Conservation (phyloP, 495 filamentous ascomycete species). For the Annulohypoxylon stygium region DNA sequence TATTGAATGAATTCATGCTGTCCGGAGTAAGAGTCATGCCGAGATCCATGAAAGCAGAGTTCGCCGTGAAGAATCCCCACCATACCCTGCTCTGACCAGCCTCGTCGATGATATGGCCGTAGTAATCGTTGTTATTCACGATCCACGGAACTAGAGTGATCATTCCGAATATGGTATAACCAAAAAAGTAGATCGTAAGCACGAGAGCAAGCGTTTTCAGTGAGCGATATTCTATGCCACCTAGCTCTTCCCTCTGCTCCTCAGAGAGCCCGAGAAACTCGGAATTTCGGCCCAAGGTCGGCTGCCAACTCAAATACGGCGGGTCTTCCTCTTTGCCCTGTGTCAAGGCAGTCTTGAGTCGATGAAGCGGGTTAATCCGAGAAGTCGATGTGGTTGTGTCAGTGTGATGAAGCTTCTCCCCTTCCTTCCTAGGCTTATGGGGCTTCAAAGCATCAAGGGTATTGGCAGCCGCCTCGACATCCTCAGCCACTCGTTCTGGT, state of each 20-base stretch:
- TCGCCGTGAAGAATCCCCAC: conserved; percentile 92
- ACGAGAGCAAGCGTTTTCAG: conserved; percentile 86
- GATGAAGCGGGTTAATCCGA: conserved; percentile 37
- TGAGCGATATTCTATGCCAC: conserved; percentile 93
- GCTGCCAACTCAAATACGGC: conserved; percentile 94
- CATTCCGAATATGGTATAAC: conserved; percentile 80
- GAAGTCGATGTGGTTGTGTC: conserved; percentile 36
- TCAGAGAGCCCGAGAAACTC: conserved; percentile 89
- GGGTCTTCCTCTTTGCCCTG: conserved; percentile 61
- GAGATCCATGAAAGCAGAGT: conserved; percentile 89
- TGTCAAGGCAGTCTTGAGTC: conserved; percentile 55
- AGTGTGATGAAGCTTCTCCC: conserved; percentile 45
- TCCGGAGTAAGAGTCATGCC: conserved; percentile 90
- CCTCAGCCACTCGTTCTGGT: conserved; percentile 53
- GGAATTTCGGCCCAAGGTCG: conserved; percentile 92
- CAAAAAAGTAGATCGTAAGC: conserved; percentile 79
- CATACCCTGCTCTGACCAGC: conserved; percentile 76
- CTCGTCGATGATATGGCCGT: conserved; percentile 69
- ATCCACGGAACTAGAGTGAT: conserved; percentile 86
- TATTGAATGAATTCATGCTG: conserved; percentile 89
- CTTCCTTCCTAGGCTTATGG: conserved; percentile 53
- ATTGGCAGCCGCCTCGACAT: conserved; percentile 52
- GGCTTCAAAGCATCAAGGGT: conserved; percentile 52
- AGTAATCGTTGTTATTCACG: conserved; percentile 65
- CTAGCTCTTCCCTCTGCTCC: conserved; percentile 91